phyloP scores from a whole-genome alignment of 1,139 yeast genomes.

The Tardiomyces digboiensis region DNA sequence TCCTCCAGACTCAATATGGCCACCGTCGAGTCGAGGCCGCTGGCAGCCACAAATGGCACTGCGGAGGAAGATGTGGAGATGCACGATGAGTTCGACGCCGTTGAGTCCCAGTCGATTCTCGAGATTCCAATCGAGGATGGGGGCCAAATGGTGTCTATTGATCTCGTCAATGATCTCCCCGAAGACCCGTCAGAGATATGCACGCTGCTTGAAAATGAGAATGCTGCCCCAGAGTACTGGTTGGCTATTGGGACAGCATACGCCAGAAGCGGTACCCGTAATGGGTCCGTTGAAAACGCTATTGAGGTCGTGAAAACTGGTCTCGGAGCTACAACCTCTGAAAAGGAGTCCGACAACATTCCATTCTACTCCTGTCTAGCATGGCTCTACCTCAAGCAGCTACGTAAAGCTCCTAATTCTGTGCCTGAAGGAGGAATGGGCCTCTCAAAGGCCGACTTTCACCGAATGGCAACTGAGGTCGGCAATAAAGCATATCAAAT shows the following conservation, averaged over 20 bases:
- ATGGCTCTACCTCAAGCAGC: slow-evolving; percentile 60
- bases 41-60: not conserved
- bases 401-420: slow-evolving; percentile 29
- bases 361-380: slow-evolving; percentile 55
- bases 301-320: slow-evolving; percentile 56
- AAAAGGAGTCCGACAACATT: slow-evolving; percentile 38
- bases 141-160: slow-evolving; percentile 33
- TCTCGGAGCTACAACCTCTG: slow-evolving; percentile 27
- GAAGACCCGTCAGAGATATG: slow-evolving; percentile 83
- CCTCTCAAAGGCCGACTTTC: slow-evolving; percentile 16
- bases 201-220: slow-evolving; percentile 68
- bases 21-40: not conserved
- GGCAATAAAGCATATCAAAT: slow-evolving; percentile 24
- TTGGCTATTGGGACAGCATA: slow-evolving; percentile 75
- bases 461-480: slow-evolving; percentile 21
- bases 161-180: slow-evolving; percentile 61
- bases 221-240: slow-evolving; percentile 74
- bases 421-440: slow-evolving; percentile 14
- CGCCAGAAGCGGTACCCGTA: too few relatives aligned
- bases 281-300: slow-evolving; percentile 52
- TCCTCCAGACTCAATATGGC: too few relatives aligned
- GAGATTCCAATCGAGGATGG: slow-evolving; percentile 32
- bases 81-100: not conserved
- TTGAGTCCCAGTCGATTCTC: slow-evolving; percentile 14
- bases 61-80: not conserved